Conservation (phyloP, 345 rosid species). For the Brassica nigra region DNA sequence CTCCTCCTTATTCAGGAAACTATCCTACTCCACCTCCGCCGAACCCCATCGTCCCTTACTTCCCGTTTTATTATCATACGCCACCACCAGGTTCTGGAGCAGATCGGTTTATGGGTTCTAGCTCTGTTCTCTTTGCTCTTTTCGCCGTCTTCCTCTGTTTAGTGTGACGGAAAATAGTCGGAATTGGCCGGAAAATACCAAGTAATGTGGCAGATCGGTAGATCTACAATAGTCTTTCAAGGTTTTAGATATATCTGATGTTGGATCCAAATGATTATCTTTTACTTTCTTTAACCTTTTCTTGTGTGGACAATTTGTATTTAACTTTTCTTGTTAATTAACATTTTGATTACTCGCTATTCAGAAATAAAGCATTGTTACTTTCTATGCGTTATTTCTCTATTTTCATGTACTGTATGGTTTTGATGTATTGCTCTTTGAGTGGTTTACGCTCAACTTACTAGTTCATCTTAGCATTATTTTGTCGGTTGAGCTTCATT, state of each 20-base stretch:
- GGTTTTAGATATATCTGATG: slow-evolving; percentile 15
- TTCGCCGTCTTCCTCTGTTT: slow-evolving; percentile 26
- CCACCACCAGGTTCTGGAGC: slow-evolving; percentile 60
- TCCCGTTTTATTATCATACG: slow-evolving; percentile 73
- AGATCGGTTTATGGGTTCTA: slow-evolving; percentile 11
- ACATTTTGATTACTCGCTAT: slow-evolving; percentile 19
- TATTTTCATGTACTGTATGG: not conserved
- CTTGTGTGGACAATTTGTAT: slow-evolving; percentile 26
- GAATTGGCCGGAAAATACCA: not conserved
- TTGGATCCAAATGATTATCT: slow-evolving; percentile 33
- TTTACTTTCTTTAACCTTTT: slow-evolving; percentile 23
- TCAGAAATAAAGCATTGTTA: slow-evolving; percentile 25
- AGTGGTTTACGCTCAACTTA: slow-evolving; percentile 17
- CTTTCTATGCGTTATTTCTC: not conserved
- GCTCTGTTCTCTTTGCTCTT: not conserved
- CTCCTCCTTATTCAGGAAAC: slow-evolving; percentile 58
- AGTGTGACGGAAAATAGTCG: slow-evolving; percentile 16
- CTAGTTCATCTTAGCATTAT: slow-evolving; percentile 11
- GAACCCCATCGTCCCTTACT: slow-evolving; percentile 92
- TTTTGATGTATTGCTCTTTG: not conserved
- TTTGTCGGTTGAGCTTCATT: slow-evolving; percentile 31
- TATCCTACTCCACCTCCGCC: slow-evolving; percentile 85
- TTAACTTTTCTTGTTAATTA: slow-evolving; percentile 32
- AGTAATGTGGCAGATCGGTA: slow-evolving; percentile 20
- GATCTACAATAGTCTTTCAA: slow-evolving; percentile 21